These are phyloP conservation scores for Peribolospora baueri DNA, from an alignment of 768 basidiomycete species.

Conservation along the genomic window DNA sequence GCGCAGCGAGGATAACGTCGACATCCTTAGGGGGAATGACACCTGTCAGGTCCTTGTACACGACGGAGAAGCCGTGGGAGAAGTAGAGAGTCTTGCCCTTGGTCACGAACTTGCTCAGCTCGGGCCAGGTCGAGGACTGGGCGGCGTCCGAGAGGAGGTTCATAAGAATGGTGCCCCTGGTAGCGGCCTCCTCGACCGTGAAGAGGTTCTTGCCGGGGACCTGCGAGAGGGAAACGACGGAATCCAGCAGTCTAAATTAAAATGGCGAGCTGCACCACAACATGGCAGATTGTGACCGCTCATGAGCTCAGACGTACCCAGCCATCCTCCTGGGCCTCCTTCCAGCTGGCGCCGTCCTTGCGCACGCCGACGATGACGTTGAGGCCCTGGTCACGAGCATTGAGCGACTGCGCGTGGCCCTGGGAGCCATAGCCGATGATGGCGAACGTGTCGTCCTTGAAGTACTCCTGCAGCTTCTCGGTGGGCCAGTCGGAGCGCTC, in stretches of 20 bases:
- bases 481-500: conserved; percentile 66
- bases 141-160: conserved; percentile 97
- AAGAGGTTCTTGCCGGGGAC: conserved; percentile 94
- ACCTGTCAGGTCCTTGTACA: conserved; percentile 91
- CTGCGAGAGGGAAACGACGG: conserved; percentile 19
- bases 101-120: conserved; percentile 77
- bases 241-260: conserved; percentile 3
- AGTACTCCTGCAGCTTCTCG: conserved; percentile 94
- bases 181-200: conserved; percentile 92
- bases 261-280: neutral
- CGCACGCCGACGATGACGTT: conserved; percentile 98
- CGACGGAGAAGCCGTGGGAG: conserved; percentile 97
- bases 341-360: conserved; percentile 90
- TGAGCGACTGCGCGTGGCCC: conserved; percentile 87
- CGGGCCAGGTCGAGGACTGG: conserved; percentile 88
- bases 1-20: conserved; percentile 96
- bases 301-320: conserved; percentile 39
- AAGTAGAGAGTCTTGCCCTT: conserved; percentile 99
- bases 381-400: conserved; percentile 94
- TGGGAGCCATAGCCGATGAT: conserved; percentile 98
- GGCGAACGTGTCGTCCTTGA: conserved; percentile 97
- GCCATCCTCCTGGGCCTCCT: conserved; percentile 77
- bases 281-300: neutral
- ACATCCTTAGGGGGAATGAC: conserved; percentile 78
- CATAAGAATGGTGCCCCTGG: conserved; percentile 95